These are phyloP conservation scores for Aspergillus tamarii DNA, from an alignment of 2,329 filamentous ascomycete genomes.

Conservation along the genomic window DNA sequence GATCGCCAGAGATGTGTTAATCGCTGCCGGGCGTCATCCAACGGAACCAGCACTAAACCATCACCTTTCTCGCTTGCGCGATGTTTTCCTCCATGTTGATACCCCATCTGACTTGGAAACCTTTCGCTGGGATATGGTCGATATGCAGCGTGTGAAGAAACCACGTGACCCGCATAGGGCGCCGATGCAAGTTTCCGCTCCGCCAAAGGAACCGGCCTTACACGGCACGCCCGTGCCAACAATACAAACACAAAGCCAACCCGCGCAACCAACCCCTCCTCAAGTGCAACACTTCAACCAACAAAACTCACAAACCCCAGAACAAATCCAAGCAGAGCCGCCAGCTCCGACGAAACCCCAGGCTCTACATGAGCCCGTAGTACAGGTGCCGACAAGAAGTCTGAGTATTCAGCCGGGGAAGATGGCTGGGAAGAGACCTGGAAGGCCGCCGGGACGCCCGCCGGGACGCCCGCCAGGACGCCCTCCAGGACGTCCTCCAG, in stretches of 20 bases:
- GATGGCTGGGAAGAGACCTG: slow-evolving; percentile 21
- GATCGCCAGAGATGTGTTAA: slow-evolving; percentile 65
- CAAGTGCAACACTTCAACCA: neutral
- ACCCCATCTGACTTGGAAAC: slow-evolving; percentile 58
- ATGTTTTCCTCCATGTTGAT: slow-evolving; percentile 48
- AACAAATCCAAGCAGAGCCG: neutral
- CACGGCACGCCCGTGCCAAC: neutral
- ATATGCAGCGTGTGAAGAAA: slow-evolving; percentile 31
- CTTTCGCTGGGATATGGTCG: slow-evolving; percentile 64
- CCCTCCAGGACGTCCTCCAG: slow-evolving; percentile 25
- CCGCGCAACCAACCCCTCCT: slow-evolving; percentile 1
- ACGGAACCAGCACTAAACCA: slow-evolving; percentile 61
- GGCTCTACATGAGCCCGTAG: neutral
- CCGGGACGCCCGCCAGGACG: slow-evolving; percentile 24
- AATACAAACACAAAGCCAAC: neutral
- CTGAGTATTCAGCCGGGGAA: slow-evolving; percentile 2
- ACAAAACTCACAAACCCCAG: neutral
- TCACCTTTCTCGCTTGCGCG: slow-evolving; percentile 56
- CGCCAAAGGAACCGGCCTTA: neutral
- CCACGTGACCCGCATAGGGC: slow-evolving; percentile 18
- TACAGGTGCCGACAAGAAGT: neutral
- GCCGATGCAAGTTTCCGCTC: neutral
- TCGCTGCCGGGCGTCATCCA: slow-evolving; percentile 65
- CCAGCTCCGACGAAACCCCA: slow-evolving; percentile 8
- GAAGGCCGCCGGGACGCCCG: slow-evolving; percentile 16